Evolutionary conservation across 345 rosid species (phyloP), one percentile per base, ranked within the genome.

Genomic region (Acer negundo): DNA sequence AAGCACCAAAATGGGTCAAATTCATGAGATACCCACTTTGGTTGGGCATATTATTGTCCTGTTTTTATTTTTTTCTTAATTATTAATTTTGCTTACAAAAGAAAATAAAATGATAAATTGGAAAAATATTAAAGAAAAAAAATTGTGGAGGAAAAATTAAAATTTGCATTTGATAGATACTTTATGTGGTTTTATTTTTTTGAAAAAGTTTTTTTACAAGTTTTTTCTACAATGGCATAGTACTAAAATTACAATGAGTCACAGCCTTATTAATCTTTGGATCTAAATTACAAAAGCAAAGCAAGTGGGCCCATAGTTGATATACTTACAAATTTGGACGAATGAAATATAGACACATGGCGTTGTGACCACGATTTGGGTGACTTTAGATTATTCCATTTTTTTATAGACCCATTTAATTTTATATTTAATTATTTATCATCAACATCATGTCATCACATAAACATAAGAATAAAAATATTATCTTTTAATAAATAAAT

Each of bases 311-410:
- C 84, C 89, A 42, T 19, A 0, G 31, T 72, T 62, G 64, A 85
- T 67, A 62, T 44, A 8, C 51, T 75, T 76, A 67, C 63, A 59
- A 9, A 47, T 72, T 69, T 67, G 49, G 28, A 23, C 81, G 24
- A 73, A 87, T 88, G 77, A 58, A 28, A 81, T 51, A 81, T 85
- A 70, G 84, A 75, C 78, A 75, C 80, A 73, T 81, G 75, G 56
- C 79, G 73, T 75, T 72, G 84, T 83, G 89, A 83, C 88, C 85
- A 82, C 73, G 77, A 87, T 82, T 74, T 68, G 63, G 84, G 82
- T 83, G 89, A 67, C 80, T 74, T 77, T 83, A 72, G 72, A 72
- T 69, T 62, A 22, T 59, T 63, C 38, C 28, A 3, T 40, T 38
- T 71, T 71, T 47, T 24, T 55, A 66, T 56, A 65, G 24, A 74